Evolutionary conservation across 2,329 filamentous ascomycete genomes (phyloP), one percentile per base, ranked within the genome.

Genomic region (Penicillium sp.): DNA sequence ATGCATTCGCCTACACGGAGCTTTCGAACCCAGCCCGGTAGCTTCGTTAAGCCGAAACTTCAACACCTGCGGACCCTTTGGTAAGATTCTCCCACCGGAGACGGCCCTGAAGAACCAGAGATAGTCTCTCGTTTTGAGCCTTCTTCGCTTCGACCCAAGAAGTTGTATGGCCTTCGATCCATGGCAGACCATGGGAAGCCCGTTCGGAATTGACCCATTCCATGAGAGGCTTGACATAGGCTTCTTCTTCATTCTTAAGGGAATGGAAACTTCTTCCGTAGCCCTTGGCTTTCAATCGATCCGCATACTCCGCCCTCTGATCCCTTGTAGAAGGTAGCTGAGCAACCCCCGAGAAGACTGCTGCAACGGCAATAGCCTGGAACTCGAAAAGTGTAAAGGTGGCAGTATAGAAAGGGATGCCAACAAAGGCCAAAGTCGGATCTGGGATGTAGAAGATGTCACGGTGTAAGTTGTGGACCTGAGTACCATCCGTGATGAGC

Each of bases 361-460:
- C 72, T 0, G 81, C 76, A 0, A 83, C 66, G 0, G 73, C 75
- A 47, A 82, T 77, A 0, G 80, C 81, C 56, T 87, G 83, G 50
- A 84, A 84, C 44, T 86, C 83, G 45, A 85, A 86, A 0, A 86
- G 67, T 0, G 79, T 80, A 53, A 86, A 87, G 0, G 83, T 86
- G 0, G 81, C 80, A 0, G 78, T 78, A 53, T 83, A 78, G 53
- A 80, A 84, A 0, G 80, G 81, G 0, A 82, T 76, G 0, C 83
- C 83, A 13, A 86, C 67, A 47, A 86, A 86, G 0, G 72, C 67
- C 1, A 86, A 65, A 0, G 78, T 77, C 0, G 82, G 80, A 44
- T 86, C 81, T 0, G 74, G 73, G 29, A 85, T 84, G 60, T 85
- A 86, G 56, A 84, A 86, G 10, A 86, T 80, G 56, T 87, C 83